Evolutionary conservation across 495 filamentous ascomycete species (phyloP), one percentile per base, ranked within the genome.

Genomic region (Cercophora scortea): DNA sequence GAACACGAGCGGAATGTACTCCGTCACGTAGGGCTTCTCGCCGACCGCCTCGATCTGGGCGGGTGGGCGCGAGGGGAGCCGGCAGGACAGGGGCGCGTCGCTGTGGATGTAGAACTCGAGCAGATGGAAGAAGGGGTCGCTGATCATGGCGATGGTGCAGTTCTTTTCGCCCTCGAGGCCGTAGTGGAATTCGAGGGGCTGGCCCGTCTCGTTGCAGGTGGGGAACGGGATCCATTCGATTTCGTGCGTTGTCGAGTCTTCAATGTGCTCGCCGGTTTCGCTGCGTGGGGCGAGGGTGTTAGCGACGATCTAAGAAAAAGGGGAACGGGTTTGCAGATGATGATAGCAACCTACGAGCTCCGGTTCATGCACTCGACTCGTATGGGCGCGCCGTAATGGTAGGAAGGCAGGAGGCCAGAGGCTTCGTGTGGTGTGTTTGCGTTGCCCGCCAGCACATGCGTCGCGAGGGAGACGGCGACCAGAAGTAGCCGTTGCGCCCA

Each of bases 81-180:
- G 91, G 71, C 93, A 98, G 45, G 89, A 85, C 43, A 98, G 79
- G 32, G 93, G 93, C 10, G 88, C 89, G 67, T 98, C 93, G 73
- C 86, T 89, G 76, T 97, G 93, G 61, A 97, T 85, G 80, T 96
- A 97, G 79, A 96, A 96, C 72, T 98, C 93, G 67, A 96, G 82
- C 42, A 97, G 85, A 71, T 98, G 93, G 79, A 93, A 98, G 76
- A 95, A 84, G 16, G 85, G 80, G 70, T 98, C 93, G 62, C 82
- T 74, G 61, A 96, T 79, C 62, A 87, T 78, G 61, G 83, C 72
- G 67, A 97, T 87, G 45, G 93, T 98, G 76, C 93, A 98, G 71
- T 90, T 95, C 58, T 95, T 73, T 57, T 91, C 88, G 73, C 77
- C 73, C 61, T 90, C 87, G 58, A 89, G 69, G 68, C 91, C 90